Evolutionary conservation across 2,329 filamentous ascomycete genomes (phyloP).

Genomic region (Trichoderma citrinoviride): DNA sequence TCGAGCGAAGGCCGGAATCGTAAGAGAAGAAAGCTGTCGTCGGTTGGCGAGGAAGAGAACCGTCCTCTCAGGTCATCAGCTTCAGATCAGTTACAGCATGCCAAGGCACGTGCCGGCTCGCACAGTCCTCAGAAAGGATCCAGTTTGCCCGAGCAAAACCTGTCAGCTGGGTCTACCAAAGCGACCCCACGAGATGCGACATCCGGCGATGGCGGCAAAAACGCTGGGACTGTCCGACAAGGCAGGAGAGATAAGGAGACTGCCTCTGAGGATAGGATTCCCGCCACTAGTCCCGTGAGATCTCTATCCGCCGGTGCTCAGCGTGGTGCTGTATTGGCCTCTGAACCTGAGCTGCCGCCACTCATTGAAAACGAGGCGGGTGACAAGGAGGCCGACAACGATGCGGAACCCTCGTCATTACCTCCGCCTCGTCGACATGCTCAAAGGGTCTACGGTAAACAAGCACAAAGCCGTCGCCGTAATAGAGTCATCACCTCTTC

Average conservation of each 20-base stretch:
- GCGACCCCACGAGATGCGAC: conserved; percentile 32
- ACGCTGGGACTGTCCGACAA: conserved; percentile 8
- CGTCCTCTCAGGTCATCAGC: not conserved
- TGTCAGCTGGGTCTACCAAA: conserved; percentile 33
- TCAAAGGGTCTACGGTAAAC: conserved; percentile 8
- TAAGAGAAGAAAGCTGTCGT: conserved; percentile 31
- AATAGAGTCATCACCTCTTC: not conserved
- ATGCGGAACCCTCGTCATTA: conserved; percentile 14
- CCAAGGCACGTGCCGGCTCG: conserved; percentile 14
- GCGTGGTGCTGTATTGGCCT: conserved; percentile 24
- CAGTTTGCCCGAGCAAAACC: conserved; percentile 29
- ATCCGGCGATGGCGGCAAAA: conserved; percentile 20
- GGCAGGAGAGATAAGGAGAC: conserved; percentile 23
- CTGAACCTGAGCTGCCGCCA: conserved; percentile 38
- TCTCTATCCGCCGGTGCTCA: conserved; percentile 31
- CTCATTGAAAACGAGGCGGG: conserved; percentile 28
- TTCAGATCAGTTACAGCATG: not conserved
- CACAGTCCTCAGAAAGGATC: conserved; percentile 30
- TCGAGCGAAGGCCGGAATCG: conserved; percentile 27
- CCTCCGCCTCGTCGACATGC: conserved; percentile 11
- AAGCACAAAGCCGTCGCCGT: conserved; percentile 6
- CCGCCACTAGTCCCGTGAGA: conserved; percentile 39
- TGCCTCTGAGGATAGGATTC: conserved; percentile 39
- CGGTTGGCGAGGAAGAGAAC: not conserved
- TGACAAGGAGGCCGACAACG: conserved; percentile 20